Evolutionary conservation across 306 rosid species (phyloP).

Genomic region (Quercus robur): DNA sequence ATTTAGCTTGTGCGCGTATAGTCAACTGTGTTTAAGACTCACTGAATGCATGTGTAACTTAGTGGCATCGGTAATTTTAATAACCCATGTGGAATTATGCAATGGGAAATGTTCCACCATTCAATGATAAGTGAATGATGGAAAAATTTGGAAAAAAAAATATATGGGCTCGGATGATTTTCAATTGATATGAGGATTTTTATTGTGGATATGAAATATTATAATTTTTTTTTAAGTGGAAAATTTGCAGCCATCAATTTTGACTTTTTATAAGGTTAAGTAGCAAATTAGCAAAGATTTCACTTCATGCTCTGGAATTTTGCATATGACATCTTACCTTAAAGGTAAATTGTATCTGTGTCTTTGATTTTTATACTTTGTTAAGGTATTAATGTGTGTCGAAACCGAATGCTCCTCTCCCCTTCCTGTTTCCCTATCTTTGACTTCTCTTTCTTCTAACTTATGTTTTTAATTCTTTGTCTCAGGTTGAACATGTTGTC

Average conservation of each 20-base stretch:
- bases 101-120: not conserved
- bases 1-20: not conserved
- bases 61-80: not conserved
- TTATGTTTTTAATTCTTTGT: constrained; percentile 1
- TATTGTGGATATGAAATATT: not conserved
- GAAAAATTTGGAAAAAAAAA: not conserved
- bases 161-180: too few species aligned
- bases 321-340: not conserved
- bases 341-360: not conserved
- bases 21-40: too few species aligned
- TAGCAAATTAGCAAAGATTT: not conserved
- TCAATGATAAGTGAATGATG: not conserved
- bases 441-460: not conserved
- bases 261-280: not conserved
- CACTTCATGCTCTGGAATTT: not conserved
- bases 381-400: not conserved
- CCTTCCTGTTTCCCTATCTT: not conserved
- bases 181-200: not conserved
- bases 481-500: constrained; percentile 90
- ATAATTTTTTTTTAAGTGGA: not conserved
- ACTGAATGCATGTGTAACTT: not conserved
- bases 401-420: not conserved
- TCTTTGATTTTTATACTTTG: not conserved
- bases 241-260: not conserved
- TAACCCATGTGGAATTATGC: not conserved